Percentiles rank a stretch among this genome's conserved stretches.
Evolutionary conservation across 2,329 filamentous ascomycete species (phyloP).

Genomic region (Penicillium sp.): DNA sequence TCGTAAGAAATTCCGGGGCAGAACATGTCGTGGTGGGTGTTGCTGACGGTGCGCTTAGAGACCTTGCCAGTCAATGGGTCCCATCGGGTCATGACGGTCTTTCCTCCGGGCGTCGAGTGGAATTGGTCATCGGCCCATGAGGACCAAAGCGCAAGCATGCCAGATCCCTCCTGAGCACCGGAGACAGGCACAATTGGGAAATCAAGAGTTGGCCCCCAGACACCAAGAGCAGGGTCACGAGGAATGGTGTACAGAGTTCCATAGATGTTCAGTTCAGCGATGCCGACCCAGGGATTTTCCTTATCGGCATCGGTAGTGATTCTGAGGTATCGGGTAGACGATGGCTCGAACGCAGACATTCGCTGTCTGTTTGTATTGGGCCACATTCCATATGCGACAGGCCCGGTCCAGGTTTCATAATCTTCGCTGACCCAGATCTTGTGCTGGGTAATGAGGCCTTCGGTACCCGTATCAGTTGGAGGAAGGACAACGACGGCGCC

Average conservation of each 20-base stretch:
- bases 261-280: slow-evolving; percentile 11
- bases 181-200: slow-evolving; percentile 28
- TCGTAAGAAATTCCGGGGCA: slow-evolving; percentile 51
- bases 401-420: slow-evolving; percentile 1
- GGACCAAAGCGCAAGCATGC: slow-evolving; percentile 20
- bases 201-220: slow-evolving; percentile 29
- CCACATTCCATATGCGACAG: slow-evolving; percentile 14
- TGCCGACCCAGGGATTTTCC: slow-evolving; percentile 1
- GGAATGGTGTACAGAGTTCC: slow-evolving; percentile 12
- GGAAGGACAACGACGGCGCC: slow-evolving; percentile 7
- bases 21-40: slow-evolving; percentile 32
- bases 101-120: slow-evolving; percentile 12
- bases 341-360: slow-evolving; percentile 10
- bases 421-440: slow-evolving; percentile 9
- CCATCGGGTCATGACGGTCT: slow-evolving; percentile 19
- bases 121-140: slow-evolving; percentile 19
- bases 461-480: background rate
- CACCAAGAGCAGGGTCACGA: slow-evolving; percentile 17
- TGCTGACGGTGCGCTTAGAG: slow-evolving; percentile 14
- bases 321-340: slow-evolving; percentile 5
- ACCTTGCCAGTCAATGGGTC: slow-evolving; percentile 9
- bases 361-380: slow-evolving; percentile 6
- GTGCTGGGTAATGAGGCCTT: slow-evolving; percentile 12
- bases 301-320: slow-evolving; percentile 1
- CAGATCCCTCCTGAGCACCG: slow-evolving; percentile 19